These are phyloP conservation scores for Rhytidhysteron rufulum DNA, from an alignment of 2,329 filamentous ascomycete species.

Conservation along the genomic window DNA sequence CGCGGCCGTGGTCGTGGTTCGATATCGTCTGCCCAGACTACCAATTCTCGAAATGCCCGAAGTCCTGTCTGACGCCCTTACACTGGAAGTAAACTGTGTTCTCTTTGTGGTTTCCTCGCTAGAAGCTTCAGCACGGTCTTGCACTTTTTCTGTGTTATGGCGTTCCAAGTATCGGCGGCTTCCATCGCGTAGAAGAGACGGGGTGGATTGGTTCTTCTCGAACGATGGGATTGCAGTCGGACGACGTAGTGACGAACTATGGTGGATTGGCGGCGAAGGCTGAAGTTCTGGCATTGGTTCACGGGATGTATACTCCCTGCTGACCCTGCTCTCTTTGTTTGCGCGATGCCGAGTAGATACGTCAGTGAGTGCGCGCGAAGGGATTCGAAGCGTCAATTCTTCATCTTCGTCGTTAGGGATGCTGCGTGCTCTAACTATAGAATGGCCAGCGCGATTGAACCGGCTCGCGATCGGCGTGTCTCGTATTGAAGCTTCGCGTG, in stretches of 20 bases:
- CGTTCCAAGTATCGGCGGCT: constrained; percentile 24
- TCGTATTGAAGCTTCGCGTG: constrained; percentile 16
- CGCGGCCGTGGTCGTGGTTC: no score
- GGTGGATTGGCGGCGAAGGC: constrained; percentile 26
- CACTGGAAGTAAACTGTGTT: constrained; percentile 20
- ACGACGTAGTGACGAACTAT: constrained; percentile 23
- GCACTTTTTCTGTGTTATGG: constrained; percentile 28
- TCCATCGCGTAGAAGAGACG: constrained; percentile 19
- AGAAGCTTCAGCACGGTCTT: constrained; percentile 12
- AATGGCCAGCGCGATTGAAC: constrained; percentile 34
- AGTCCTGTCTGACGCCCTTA: constrained; percentile 22
- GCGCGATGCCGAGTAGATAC: constrained; percentile 29
- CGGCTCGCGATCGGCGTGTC: constrained; percentile 25
- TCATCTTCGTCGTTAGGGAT: constrained; percentile 32
- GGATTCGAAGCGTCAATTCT: constrained; percentile 40
- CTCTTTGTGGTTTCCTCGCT: constrained; percentile 5
- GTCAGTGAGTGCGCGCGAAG: constrained; percentile 49
- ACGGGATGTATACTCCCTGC: constrained; percentile 33
- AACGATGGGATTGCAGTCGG: constrained; percentile 21
- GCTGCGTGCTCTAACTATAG: constrained; percentile 32
- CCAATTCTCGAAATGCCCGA: constrained; percentile 23
- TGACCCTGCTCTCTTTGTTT: constrained; percentile 19
- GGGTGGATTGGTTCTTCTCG: constrained; percentile 20
- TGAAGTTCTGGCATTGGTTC: constrained; percentile 35
- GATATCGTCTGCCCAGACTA: constrained; percentile 23